A percentile compares a stretch with the other conserved stretches of the same genome.
Conservation (phyloP, 257 asterid species). For the Linderniella brevidens region DNA sequence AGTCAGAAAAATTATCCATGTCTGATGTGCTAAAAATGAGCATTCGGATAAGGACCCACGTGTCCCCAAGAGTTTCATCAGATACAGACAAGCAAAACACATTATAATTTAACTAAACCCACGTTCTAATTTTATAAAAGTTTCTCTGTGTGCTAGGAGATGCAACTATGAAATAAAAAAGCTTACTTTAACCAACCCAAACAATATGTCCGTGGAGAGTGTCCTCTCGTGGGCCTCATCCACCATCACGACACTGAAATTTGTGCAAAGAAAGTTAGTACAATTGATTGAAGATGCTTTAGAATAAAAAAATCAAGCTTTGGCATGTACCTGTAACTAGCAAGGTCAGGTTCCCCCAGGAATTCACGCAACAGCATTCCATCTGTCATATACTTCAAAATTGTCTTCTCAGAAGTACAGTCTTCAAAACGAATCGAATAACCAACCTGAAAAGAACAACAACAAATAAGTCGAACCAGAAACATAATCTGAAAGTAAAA, state of each 20-base stretch:
- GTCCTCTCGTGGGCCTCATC: constrained; percentile 98
- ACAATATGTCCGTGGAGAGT: constrained; percentile 73
- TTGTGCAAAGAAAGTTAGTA: constrained; percentile 8
- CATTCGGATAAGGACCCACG: no score
- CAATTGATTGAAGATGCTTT: constrained; percentile 10
- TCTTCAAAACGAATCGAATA: constrained; percentile 94
- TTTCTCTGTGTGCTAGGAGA: no score
- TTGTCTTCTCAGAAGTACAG: constrained; percentile 76
- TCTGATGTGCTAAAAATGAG: no score
- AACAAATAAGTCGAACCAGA: constrained; percentile 8
- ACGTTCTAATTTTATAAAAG: not conserved
- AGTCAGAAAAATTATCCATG: no score
- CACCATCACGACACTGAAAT: constrained; percentile 77
- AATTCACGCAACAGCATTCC: constrained; percentile 88
- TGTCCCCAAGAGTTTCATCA: no score
- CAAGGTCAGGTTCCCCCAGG: constrained; percentile 90
- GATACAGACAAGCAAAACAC: not conserved
- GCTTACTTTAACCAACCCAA: constrained; percentile 81
- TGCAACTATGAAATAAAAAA: constrained; percentile 4
- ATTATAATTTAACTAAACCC: not conserved
- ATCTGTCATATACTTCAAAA: constrained; percentile 86
- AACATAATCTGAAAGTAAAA: not conserved
- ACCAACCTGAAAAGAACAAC: constrained; percentile 43
- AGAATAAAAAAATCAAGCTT: not conserved
- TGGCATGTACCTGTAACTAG: constrained; percentile 52